Evolutionary conservation across 1,284 basidiomycete species (phyloP), one percentile per base, ranked within the genome.

Genomic region (Meira nashicola): DNA sequence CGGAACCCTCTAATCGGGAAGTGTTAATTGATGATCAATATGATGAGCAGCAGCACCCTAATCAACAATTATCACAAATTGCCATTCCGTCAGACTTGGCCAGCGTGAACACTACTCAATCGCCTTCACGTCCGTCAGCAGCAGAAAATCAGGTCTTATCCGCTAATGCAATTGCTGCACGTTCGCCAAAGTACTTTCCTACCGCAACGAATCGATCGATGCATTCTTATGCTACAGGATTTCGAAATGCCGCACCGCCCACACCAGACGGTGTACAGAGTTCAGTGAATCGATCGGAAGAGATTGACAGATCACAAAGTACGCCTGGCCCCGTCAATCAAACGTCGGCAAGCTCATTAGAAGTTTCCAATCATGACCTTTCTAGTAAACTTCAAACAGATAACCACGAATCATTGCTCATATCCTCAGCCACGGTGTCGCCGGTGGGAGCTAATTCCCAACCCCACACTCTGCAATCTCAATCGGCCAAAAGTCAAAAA

Each of bases 171-270:
- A 65, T 65, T 23, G 63, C 63, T 19, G 71, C 71, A 33, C 62
- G 71, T n/a, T 67, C 65, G 2, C 66, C 60, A 28, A 65, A 60
- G 59, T 71, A 73, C 56, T 73, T 71, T 38, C 69, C 67, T 2
- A 63, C 55, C 9, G 59, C 65, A 10, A 51, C 68, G 7, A 60
- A 60, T 15, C 49, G 38, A 0, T 60, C 62, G 9, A 60, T 64
- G 60, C 57, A 63, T 25, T 41, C 54, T 51, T 71, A 71, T 33
- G 68, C 70, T 1, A 39, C 21, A 15, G 58, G 58, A 9, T 63
- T 63, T 44, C 56, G 39, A 9, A 33, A 3, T 33, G 28, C 28
- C 28, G n/a, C 53, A 14, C 28, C 53, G 14, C n/a, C 28, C 38
- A 39, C 37, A 8, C 7, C 51, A 53, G 23, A 17, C 12, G 19